Conservation (phyloP, 2,329 filamentous ascomycete genomes). For the Cercospora zeae-maydis region DNA sequence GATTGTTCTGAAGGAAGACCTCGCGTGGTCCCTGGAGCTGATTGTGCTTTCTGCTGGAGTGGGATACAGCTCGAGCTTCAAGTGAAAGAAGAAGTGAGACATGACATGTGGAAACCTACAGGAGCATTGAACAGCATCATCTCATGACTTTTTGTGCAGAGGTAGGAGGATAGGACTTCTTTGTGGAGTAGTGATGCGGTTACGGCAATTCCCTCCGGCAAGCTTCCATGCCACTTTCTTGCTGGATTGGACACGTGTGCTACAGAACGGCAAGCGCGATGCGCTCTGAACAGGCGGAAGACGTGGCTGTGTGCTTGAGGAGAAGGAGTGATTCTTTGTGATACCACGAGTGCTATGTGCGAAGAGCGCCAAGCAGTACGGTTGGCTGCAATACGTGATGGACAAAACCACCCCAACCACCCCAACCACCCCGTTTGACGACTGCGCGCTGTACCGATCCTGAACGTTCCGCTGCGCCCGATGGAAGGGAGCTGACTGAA, state of each 20-base stretch:
- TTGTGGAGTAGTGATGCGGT: not conserved
- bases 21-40: conserved; percentile 6
- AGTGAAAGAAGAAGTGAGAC: conserved; percentile 63
- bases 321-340: not conserved
- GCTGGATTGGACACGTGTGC: not conserved
- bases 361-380: not conserved
- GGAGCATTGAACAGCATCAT: conserved; percentile 1
- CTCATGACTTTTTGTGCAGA: not conserved
- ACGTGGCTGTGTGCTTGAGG: not conserved
- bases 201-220: not conserved
- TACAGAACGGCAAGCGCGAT: not conserved
- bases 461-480: not conserved
- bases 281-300: not conserved
- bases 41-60: conserved; percentile 20
- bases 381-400: not conserved
- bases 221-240: not conserved
- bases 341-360: not conserved
- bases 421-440: not conserved
- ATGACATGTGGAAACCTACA: conserved; percentile 37
- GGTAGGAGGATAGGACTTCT: not conserved
- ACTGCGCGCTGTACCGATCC: no score
- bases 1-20: not conserved
- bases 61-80: conserved; percentile 58
- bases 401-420: not conserved
- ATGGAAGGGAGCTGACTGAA: not conserved